Percentiles rank a stretch among this genome's conserved stretches.
Evolutionary conservation across 108 stramenopile genomes (phyloP).

Genomic region (Parmales sp.): DNA sequence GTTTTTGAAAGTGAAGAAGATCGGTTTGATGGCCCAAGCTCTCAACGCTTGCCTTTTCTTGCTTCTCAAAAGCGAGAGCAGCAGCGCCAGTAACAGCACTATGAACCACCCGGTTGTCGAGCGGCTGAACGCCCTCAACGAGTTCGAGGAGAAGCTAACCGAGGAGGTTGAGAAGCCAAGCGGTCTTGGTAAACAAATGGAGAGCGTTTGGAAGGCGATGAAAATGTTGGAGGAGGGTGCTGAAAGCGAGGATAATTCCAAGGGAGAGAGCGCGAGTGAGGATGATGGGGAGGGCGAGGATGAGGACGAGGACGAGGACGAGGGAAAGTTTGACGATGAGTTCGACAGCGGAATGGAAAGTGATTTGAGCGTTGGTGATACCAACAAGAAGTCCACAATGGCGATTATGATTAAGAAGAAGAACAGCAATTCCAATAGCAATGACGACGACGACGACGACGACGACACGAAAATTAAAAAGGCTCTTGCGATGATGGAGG

Average conservation of each 20-base stretch:
- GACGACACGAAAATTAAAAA: slow-evolving; percentile 41
- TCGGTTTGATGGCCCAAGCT: slow-evolving; percentile 51
- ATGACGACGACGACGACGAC: slow-evolving; percentile 46
- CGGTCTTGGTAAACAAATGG: slow-evolving; percentile 43
- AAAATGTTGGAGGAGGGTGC: slow-evolving; percentile 33
- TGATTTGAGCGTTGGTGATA: slow-evolving; percentile 46
- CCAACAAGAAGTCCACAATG: neutral
- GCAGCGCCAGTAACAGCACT: slow-evolving; percentile 22
- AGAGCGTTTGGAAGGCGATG: slow-evolving; percentile 57
- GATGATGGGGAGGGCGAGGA: slow-evolving; percentile 22
- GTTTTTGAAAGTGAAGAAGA: slow-evolving; percentile 55
- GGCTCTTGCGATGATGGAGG: slow-evolving; percentile 72
- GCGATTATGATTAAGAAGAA: neutral
- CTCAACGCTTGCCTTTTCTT: slow-evolving; percentile 65
- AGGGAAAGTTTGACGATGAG: slow-evolving; percentile 26
- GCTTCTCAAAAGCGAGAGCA: slow-evolving; percentile 47
- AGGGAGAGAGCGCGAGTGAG: slow-evolving; percentile 14
- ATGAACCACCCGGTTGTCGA: slow-evolving; percentile 63
- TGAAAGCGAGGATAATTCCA: neutral
- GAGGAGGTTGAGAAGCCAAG: slow-evolving; percentile 44
- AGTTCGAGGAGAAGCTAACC: slow-evolving; percentile 42
- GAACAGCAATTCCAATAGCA: neutral
- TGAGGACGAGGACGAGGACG: slow-evolving; percentile 25
- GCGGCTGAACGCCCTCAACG: slow-evolving; percentile 55
- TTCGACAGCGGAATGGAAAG: slow-evolving; percentile 57